Conservation (phyloP, 2,329 filamentous ascomycete species). For the Dactylellina sp. region DNA sequence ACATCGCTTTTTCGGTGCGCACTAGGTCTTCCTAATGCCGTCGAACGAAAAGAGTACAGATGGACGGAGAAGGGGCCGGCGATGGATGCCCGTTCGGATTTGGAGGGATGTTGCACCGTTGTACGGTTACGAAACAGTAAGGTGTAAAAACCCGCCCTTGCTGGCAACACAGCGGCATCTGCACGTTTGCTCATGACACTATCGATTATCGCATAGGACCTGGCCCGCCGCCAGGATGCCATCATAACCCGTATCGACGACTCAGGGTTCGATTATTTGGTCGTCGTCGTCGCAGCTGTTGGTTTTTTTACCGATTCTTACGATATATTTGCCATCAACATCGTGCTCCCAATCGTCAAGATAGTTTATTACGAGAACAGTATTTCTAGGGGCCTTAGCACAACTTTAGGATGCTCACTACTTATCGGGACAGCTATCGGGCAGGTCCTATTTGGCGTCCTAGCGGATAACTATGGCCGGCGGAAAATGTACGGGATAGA, state of each 20-base stretch:
- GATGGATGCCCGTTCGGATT: constrained; percentile 18
- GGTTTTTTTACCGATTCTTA: constrained; percentile 67
- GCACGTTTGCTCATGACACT: background rate
- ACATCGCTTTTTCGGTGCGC: background rate
- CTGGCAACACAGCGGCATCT: constrained; percentile 3
- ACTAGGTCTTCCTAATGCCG: background rate
- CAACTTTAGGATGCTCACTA: constrained; percentile 65
- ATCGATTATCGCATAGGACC: background rate
- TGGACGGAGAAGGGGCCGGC: constrained; percentile 1
- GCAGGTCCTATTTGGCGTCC: constrained; percentile 66
- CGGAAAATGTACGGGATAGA: constrained; percentile 69
- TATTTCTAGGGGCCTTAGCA: constrained; percentile 59
- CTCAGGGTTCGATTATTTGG: constrained; percentile 54
- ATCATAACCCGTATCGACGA: constrained; percentile 35
- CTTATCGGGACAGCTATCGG: constrained; percentile 64
- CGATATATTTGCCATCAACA: constrained; percentile 66
- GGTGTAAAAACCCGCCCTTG: background rate
- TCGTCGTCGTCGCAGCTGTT: constrained; percentile 66
- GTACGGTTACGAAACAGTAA: constrained; percentile 28
- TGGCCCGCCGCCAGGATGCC: constrained; percentile 6
- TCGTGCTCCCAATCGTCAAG: constrained; percentile 67
- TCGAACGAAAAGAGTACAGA: constrained; percentile 14
- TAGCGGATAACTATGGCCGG: constrained; percentile 67
- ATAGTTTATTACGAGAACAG: constrained; percentile 66
- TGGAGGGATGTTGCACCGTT: constrained; percentile 29